phyloP scores from a whole-genome alignment of 2,329 filamentous ascomycete species.

The Scytalidium sp. region DNA sequence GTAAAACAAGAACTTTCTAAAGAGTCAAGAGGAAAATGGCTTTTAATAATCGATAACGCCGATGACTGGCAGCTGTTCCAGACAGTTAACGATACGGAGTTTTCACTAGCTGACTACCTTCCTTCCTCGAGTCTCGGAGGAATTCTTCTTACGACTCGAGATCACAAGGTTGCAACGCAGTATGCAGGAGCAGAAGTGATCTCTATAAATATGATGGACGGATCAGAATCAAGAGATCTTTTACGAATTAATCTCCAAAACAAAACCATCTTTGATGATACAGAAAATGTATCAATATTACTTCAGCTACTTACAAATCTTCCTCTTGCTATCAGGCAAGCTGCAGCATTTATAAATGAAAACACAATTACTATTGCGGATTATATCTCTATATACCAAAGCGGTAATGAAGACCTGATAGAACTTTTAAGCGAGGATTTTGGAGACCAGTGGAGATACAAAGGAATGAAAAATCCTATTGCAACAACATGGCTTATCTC shows the following conservation, averaged over 20 bases:
- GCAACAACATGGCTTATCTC: conserved; percentile 1
- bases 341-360: conserved; percentile 11
- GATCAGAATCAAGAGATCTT: conserved; percentile 6
- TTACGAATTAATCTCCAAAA: conserved; percentile 12
- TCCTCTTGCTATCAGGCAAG: conserved; percentile 13
- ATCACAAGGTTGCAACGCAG: conserved; percentile 4
- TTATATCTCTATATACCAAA: background rate
- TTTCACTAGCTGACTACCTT: conserved; percentile 8
- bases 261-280: background rate
- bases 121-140: conserved; percentile 2
- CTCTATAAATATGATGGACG: conserved; percentile 3
- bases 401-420: background rate
- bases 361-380: conserved; percentile 2
- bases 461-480: background rate
- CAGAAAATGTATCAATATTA: conserved; percentile 1
- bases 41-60: conserved; percentile 43
- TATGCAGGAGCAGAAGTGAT: conserved; percentile 7
- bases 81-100: background rate
- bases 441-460: background rate
- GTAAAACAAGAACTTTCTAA: conserved; percentile 7
- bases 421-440: background rate
- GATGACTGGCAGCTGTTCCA: conserved; percentile 33
- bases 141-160: conserved; percentile 15
- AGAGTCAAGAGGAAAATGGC: conserved; percentile 30
- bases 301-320: conserved; percentile 8